Evolutionary conservation across 2,329 filamentous ascomycete species (phyloP).

Genomic region (Cryphonectria nitschkei): DNA sequence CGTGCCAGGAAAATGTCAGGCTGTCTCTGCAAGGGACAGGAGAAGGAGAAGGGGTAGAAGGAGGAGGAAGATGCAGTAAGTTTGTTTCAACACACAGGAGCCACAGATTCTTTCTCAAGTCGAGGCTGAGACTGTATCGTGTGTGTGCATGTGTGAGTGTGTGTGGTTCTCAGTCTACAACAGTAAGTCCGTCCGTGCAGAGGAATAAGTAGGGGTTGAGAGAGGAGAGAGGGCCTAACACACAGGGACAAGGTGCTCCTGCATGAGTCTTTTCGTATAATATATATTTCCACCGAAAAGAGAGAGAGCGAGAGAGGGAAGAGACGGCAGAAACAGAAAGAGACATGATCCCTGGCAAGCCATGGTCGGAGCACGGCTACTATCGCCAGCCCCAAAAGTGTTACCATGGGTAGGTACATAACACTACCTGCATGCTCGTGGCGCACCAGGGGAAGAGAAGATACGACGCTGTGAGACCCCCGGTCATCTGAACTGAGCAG

Average conservation of each 20-base stretch:
- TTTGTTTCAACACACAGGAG: not conserved
- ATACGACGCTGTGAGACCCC: constrained; percentile 12
- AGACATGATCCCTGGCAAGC: constrained; percentile 17
- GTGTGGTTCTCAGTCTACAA: not conserved
- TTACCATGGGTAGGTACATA: not conserved
- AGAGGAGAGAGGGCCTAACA: constrained; percentile 5
- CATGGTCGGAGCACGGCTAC: constrained; percentile 22
- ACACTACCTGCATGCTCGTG: constrained; percentile 16
- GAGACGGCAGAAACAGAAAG: constrained; percentile 7
- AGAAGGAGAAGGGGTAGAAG: not conserved
- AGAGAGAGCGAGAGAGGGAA: not conserved
- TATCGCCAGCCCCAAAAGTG: constrained; percentile 12
- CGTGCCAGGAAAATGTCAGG: not conserved
- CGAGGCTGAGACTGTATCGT: constrained; percentile 11
- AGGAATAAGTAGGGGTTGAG: not conserved
- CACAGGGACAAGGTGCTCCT: constrained; percentile 15
- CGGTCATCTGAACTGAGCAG: constrained; percentile 11
- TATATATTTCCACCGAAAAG: not conserved
- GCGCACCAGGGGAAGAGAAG: constrained; percentile 17
- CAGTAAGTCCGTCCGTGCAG: not conserved
- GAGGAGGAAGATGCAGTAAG: not conserved
- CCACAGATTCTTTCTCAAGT: not conserved
- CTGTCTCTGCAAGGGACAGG: not conserved
- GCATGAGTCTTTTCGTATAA: constrained; percentile 16
- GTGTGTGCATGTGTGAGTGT: not conserved